A percentile compares a stretch with the other conserved stretches of the same genome.
Conservation (phyloP, 2,329 filamentous ascomycete species). For the Microdochium bolleyi region DNA sequence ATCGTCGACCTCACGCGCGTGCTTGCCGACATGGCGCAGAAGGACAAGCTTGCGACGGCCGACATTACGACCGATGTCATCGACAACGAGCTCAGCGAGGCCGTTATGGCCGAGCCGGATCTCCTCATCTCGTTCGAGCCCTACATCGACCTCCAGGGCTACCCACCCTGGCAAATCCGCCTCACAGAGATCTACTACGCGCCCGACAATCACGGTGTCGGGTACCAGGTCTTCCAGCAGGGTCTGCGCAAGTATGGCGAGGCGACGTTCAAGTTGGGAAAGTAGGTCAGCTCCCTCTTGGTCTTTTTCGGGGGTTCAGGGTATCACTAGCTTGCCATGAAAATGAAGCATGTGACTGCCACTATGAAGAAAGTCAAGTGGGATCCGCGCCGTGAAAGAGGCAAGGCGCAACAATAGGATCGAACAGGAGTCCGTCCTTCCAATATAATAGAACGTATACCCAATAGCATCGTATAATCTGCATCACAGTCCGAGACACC, state of each 20-base stretch:
- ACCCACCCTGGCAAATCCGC: conserved; percentile 93
- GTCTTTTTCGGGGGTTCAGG: neutral
- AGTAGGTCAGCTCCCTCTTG: conserved; percentile 25
- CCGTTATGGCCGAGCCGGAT: conserved; percentile 82
- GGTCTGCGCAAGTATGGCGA: conserved; percentile 77
- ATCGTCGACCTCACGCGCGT: conserved; percentile 94
- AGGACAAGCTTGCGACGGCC: conserved; percentile 68
- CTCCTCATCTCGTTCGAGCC: conserved; percentile 82
- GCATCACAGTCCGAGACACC: neutral
- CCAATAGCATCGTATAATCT: neutral
- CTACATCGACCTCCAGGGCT: conserved; percentile 76
- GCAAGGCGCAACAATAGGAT: no score
- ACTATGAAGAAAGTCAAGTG: no score
- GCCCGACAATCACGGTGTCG: conserved; percentile 71
- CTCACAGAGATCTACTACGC: conserved; percentile 88
- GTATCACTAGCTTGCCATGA: neutral
- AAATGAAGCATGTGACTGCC: neutral
- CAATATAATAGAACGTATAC: no score
- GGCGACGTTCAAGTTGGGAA: conserved; percentile 82
- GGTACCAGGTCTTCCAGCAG: conserved; percentile 87
- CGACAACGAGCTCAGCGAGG: conserved; percentile 75
- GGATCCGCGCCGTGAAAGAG: no score
- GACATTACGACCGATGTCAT: conserved; percentile 84
- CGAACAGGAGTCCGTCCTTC: no score
- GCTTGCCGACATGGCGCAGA: conserved; percentile 88